Conservation (phyloP, 106 monocot species). For the Allium sativum region DNA sequence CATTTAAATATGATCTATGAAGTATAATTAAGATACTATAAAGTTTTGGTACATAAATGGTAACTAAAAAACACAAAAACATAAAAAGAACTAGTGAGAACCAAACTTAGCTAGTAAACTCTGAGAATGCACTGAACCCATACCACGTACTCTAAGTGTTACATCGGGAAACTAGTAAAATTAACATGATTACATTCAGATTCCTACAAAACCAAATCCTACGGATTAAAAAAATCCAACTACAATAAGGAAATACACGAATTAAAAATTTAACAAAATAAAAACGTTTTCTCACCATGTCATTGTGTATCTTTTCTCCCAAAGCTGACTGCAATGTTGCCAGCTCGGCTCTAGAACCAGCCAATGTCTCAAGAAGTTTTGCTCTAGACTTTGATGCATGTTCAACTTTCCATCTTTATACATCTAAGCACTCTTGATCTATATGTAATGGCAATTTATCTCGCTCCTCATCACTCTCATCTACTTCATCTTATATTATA, state of each 20-base stretch:
- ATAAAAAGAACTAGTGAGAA: neutral
- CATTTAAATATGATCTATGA: too few relatives aligned
- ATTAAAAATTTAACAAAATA: neutral
- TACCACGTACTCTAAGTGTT: too few relatives aligned
- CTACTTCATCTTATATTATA: slow-evolving; percentile 62
- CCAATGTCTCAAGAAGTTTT: slow-evolving; percentile 31
- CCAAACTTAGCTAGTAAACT: too few relatives aligned
- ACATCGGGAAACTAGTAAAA: too few relatives aligned
- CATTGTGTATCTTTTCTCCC: slow-evolving; percentile 30
- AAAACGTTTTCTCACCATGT: slow-evolving; percentile 21
- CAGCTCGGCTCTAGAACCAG: slow-evolving; percentile 38
- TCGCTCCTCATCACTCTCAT: slow-evolving; percentile 49
- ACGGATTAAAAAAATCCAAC: neutral
- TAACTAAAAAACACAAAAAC: neutral
- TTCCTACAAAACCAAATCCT: neutral
- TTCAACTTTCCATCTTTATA: slow-evolving; percentile 52
- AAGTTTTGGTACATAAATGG: neutral
- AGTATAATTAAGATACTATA: too few relatives aligned
- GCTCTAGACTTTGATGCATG: slow-evolving; percentile 44
- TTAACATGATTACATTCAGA: neutral
- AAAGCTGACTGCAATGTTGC: slow-evolving; percentile 32
- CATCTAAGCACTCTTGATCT: slow-evolving; percentile 19
- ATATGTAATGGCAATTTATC: slow-evolving; percentile 52
- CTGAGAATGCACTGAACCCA: too few relatives aligned
- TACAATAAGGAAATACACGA: neutral